phyloP scores from a whole-genome alignment of 768 basidiomycete genomes.

The Tricholomella constricta region DNA sequence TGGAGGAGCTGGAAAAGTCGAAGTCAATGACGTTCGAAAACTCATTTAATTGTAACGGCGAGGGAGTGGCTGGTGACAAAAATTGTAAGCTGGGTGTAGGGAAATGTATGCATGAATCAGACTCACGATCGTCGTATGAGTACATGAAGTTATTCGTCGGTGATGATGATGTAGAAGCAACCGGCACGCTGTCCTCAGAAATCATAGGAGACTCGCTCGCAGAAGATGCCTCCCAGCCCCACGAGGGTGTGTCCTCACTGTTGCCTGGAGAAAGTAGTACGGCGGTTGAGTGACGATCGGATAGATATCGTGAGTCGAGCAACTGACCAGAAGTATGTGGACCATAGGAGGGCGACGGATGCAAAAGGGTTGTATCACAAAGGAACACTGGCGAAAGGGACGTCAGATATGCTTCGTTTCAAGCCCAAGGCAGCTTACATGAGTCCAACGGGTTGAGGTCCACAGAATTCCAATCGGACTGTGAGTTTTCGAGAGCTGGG shows the following conservation, averaged over 20 bases:
- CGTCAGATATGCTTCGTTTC: not conserved
- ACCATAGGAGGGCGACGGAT: not conserved
- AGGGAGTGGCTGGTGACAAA: conserved; percentile 28
- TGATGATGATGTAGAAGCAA: conserved; percentile 7
- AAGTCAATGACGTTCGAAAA: conserved; percentile 34
- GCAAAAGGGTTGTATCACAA: not conserved
- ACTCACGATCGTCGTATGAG: conserved; percentile 35
- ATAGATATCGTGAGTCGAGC: not conserved
- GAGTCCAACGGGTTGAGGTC: conserved; percentile 3
- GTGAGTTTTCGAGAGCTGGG: not conserved
- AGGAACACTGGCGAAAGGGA: not conserved
- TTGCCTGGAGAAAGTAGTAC: not conserved
- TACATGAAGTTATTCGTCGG: conserved; percentile 31
- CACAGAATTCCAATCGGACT: conserved; percentile 2
- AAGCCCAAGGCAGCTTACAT: conserved; percentile 3
- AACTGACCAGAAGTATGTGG: conserved; percentile 8
- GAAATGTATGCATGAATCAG: not conserved
- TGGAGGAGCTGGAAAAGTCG: conserved; percentile 28
- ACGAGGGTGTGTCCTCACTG: not conserved
- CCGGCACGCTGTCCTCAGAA: not conserved
- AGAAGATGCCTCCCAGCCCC: conserved; percentile 8
- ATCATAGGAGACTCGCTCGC: not conserved
- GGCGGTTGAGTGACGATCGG: not conserved
- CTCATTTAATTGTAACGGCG: conserved; percentile 34
- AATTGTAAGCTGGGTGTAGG: not conserved